Evolutionary conservation across 2,329 filamentous ascomycete genomes (phyloP).

Genomic region (Byssothecium circinans): DNA sequence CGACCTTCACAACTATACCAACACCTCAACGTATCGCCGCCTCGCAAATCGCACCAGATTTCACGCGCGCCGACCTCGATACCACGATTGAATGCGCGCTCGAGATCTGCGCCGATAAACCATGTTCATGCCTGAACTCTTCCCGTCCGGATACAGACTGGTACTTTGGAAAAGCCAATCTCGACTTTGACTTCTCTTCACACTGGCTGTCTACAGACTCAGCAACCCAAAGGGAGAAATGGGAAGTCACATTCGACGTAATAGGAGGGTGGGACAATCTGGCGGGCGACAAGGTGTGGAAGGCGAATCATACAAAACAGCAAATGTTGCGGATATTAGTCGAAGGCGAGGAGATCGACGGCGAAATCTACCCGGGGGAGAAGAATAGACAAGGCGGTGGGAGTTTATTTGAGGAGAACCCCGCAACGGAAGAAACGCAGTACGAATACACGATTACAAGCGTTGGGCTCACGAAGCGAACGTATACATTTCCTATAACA

Average conservation of each 20-base stretch:
- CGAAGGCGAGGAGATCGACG: slow-evolving; percentile 19
- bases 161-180: slow-evolving; percentile 12
- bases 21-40: slow-evolving; percentile 24
- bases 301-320: slow-evolving; percentile 25
- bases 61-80: slow-evolving; percentile 30
- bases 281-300: slow-evolving; percentile 12
- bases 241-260: slow-evolving; percentile 34
- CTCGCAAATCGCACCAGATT: slow-evolving; percentile 20
- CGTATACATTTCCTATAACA: slow-evolving; percentile 20
- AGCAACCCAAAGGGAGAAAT: slow-evolving; percentile 21
- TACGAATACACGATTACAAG: slow-evolving; percentile 30
- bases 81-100: slow-evolving; percentile 20
- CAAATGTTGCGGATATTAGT: slow-evolving; percentile 31
- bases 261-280: slow-evolving; percentile 24
- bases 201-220: slow-evolving; percentile 11
- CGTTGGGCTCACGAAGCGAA: slow-evolving; percentile 26
- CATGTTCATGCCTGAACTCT: slow-evolving; percentile 11
- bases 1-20: slow-evolving; percentile 25
- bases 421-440: slow-evolving; percentile 13
- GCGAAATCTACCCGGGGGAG: slow-evolving; percentile 11
- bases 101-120: background rate
- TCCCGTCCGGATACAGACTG: background rate
- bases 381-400: slow-evolving; percentile 16
- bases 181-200: slow-evolving; percentile 27
- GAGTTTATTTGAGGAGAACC: slow-evolving; percentile 20